Evolutionary conservation across 2,329 filamentous ascomycete species (phyloP), one percentile per base, ranked within the genome.

Genomic region (Trichoderma sp.): DNA sequence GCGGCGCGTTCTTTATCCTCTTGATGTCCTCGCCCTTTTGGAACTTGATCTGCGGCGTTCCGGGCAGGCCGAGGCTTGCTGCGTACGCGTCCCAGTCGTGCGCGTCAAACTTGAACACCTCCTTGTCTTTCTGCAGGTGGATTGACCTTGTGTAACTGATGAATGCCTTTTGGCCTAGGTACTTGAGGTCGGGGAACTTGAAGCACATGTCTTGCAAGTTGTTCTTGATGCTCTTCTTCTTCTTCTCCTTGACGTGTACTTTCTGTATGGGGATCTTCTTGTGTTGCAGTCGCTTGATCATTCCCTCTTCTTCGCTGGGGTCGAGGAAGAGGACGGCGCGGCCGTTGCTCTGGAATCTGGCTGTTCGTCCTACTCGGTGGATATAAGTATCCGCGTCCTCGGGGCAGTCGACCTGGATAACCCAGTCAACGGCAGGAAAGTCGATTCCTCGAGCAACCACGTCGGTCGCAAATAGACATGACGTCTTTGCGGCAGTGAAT

Each of bases 311-410:
- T 77, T 99, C 96, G 70, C 88, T 95, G 0, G 95, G 94, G 63
- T 97, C 92, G 0, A 99, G 80, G 76, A 99, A 97, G 0, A 99
- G 77, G 0, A 98, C 92, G 1, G 95, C 94, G 45, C 90, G 88
- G 7, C 95, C 95, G 61, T 92, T 87, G 68, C 90, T 90, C 72
- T 97, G 90, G 76, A 96, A 98, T 24, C 94, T 87, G n/a, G 95
- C 95, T 19, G 95, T 98, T 34, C 95, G 87, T 1, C 95, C 95
- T 5, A 97, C 94, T 66, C 95, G 88, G 78, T 99, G 95, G 70
- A 99, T 98, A 73, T 99, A 99, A 0, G 95, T 99, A 73, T 98
- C 95, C 4, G 91, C 90, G 75, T 99, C 94, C 76, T 99, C 95
- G 0, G 95, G 95, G 70, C 92, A 96, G 76, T 99, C 95, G n/a